phyloP scores from a whole-genome alignment of 345 rosid genomes.

The Salix brachista region DNA sequence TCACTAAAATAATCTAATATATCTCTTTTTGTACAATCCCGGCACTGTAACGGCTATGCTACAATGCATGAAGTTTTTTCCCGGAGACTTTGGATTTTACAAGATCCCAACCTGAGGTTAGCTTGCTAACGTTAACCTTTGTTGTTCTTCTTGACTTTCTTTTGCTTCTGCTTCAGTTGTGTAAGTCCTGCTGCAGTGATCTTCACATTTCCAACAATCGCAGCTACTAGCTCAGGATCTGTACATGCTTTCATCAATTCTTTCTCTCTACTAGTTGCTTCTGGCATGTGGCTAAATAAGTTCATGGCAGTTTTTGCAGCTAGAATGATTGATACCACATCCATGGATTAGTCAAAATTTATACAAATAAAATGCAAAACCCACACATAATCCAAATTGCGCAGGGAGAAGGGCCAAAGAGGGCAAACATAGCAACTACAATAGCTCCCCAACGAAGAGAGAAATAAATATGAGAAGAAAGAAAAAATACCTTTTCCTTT shows the following conservation, averaged over 20 bases:
- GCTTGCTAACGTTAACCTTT: constrained; percentile 17
- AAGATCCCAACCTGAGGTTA: background rate
- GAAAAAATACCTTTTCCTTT: constrained; percentile 74
- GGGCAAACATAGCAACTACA: background rate
- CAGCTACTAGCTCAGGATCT: constrained; percentile 87
- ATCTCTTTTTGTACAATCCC: too few relatives aligned
- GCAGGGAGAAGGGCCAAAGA: background rate
- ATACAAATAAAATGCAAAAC: background rate
- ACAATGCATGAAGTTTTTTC: too few relatives aligned
- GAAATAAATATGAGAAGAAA: background rate
- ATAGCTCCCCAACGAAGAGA: background rate
- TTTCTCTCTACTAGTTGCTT: constrained; percentile 78
- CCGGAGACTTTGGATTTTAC: background rate
- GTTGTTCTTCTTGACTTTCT: constrained; percentile 68
- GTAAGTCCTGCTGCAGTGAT: constrained; percentile 85
- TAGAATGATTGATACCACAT: constrained; percentile 11
- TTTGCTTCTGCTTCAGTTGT: constrained; percentile 95
- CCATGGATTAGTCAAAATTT: background rate
- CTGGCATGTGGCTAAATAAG: constrained; percentile 81
- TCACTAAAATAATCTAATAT: too few relatives aligned
- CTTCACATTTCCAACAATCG: constrained; percentile 87
- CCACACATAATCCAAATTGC: background rate
- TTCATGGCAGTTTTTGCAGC: constrained; percentile 94
- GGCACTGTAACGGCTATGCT: too few relatives aligned
- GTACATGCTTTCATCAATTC: constrained; percentile 96